Evolutionary conservation across 495 filamentous ascomycete species (phyloP), one percentile per base, ranked within the genome.

Genomic region (Neurospora hispaniola): DNA sequence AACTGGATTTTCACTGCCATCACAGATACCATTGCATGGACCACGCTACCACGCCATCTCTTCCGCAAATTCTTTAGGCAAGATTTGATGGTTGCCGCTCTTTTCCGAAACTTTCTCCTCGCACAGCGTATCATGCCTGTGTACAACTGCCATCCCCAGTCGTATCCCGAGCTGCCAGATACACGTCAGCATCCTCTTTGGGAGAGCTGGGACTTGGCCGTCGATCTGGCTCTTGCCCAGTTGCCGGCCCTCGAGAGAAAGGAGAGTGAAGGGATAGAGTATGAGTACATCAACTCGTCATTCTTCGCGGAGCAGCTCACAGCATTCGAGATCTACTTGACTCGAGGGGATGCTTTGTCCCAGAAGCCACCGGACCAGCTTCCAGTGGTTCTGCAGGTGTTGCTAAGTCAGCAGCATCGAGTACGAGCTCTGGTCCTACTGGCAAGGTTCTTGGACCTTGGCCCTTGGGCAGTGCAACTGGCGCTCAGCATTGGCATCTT

Each of bases 1-100:
- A 98, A 98, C 79, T 99, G 96, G 96, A 99, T 99, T 31, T 97
- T 99, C 76, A 99, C 96, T 2, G 96, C 96, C 16, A 98, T 99
- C 72, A 99, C 96, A 2, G 96, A 99, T 80, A 98, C 96, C 1
- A 99, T 99, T 78, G 96, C 96, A 8, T 99, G 96, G 96, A 98
- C 97, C 69, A 93, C 91, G 5, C 83, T 99, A 12, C 92, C 94
- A 10, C 90, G 94, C 4, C 88, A 93, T 18, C 83, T 97, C 20
- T 99, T 99, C 82, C 95, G 96, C 82, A 96, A 96, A 77, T 92
- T 98, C 70, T 99, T 98, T 79, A 85, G 96, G 11, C 96, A 99
- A 78, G 96, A 99, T 79, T 85, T 99, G n/a, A 98, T 99, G 96
- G 78, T 98, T 40, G 96, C 96, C 16, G 96, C 96, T 16, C 86